Base-by-base conservation (phyloP, 2,329 filamentous ascomycete species). In the Fusarium sp. region DNA sequence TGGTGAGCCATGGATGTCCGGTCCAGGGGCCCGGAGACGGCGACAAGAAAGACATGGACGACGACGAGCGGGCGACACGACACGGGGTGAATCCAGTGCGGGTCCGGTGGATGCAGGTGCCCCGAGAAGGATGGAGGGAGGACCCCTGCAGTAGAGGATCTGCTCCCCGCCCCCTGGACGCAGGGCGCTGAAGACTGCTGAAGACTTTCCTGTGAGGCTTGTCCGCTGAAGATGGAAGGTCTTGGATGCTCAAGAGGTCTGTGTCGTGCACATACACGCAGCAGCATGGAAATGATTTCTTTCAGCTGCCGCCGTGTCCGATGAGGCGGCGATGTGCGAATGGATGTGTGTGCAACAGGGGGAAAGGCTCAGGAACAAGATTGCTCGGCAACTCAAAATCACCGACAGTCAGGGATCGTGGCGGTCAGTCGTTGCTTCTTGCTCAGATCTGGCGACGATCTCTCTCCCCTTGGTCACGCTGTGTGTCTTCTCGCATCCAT, bases 81-180 rank as follows among this genome's bases (percentile, higher is more conserved):
- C 62, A 57, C 56, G 70, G 64, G 66, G 71, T 73, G 67, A 70
- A 47, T 54, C 67, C 63, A 63, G 68, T 52, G 68, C 69, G 70
- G 70, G 69, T 71, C 63, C 38, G 56, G 70, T 54, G 45, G 64
- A 59, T 57, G 70, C 69, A 45, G 64, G 63, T 57, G 70, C 66
- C 57, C 67, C 67, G 56, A 62, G 24, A 13, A 22, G 61, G 35
- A 35, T 9, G 61, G 24, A 13, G 18, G 61, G 35, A 35, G 14
- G 61, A 27, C 58, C 71, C 71, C 64, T 74, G 64, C 64, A 74
- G 64, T 69, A 74, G 71, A 72, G 71, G 71, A 73, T 72, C 71
- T 72, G 64, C 64, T 64, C 57, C 62, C 67, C 47, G 35, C 63
- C 59, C 47, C 62, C 59, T 61, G 31, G 50, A 40, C 45, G 31